These are phyloP conservation scores for Tylopilus felleus DNA, from an alignment of 768 basidiomycete genomes.

Conservation along the genomic window DNA sequence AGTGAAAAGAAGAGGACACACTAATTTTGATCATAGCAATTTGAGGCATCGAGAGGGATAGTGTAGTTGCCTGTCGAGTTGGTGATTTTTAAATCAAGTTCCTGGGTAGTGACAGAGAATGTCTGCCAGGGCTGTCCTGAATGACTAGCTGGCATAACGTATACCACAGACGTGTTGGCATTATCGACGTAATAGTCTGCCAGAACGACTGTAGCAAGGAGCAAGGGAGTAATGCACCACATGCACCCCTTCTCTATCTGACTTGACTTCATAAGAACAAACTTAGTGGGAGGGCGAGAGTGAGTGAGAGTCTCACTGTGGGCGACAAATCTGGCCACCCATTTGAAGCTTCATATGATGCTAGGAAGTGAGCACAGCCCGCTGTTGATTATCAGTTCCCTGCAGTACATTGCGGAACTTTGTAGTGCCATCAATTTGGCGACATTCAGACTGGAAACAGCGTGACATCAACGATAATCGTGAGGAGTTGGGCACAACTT, in stretches of 20 bases:
- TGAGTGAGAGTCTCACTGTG: no score
- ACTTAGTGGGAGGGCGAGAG: no score
- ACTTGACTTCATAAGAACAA: no score
- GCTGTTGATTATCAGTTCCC: background rate
- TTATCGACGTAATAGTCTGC: conserved; percentile 28
- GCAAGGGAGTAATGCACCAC: conserved; percentile 3
- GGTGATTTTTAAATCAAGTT: conserved; percentile 4
- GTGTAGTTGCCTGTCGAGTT: conserved; percentile 23
- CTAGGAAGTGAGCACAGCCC: no score
- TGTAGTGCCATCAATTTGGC: no score
- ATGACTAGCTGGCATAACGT: conserved; percentile 14
- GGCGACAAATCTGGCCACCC: no score
- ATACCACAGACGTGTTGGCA: conserved; percentile 18
- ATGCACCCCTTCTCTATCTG: conserved; percentile 7
- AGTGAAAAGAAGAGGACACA: conserved; percentile 3
- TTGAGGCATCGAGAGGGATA: conserved; percentile 15
- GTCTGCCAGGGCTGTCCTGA: conserved; percentile 13
- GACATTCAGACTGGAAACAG: background rate
- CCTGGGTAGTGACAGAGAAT: background rate
- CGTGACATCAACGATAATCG: background rate
- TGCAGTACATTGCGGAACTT: no score
- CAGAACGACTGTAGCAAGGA: conserved; percentile 13
- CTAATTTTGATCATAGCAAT: conserved; percentile 27
- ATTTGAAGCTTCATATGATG: no score
- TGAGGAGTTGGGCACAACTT: background rate